These are phyloP conservation scores for Pseudogymnoascus sp. DNA, from an alignment of 2,329 filamentous ascomycete genomes.

Conservation along the genomic window DNA sequence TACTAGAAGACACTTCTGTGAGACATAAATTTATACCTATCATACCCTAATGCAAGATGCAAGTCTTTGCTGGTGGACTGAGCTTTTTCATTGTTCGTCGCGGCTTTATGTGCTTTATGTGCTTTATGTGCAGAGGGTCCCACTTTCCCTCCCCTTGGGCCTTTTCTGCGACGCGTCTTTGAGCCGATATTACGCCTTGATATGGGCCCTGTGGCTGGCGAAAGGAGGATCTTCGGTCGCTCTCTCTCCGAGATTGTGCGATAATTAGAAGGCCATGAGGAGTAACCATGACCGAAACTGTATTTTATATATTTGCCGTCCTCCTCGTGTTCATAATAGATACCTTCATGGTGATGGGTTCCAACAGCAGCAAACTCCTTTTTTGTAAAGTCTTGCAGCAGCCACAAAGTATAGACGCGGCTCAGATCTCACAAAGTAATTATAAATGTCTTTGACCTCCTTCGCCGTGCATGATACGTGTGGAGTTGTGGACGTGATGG, in stretches of 20 bases:
- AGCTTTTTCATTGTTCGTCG: not conserved
- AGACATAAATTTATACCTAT: not conserved
- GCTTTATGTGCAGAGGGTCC: not conserved
- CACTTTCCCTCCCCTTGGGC: not conserved
- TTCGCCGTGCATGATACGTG: not conserved
- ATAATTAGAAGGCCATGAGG: not conserved
- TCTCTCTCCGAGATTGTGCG: not conserved
- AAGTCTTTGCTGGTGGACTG: not conserved
- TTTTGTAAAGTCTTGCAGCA: not conserved
- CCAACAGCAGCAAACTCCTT: not conserved
- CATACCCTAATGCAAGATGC: slow-evolving; percentile 1
- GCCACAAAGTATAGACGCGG: not conserved
- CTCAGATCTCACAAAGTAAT: not conserved
- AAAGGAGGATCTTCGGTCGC: slow-evolving; percentile 1
- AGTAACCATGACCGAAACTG: not conserved
- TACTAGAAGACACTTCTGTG: slow-evolving; percentile 1
- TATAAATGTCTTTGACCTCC: slow-evolving; percentile 2
- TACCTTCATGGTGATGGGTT: not conserved
- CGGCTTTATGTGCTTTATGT: not conserved
- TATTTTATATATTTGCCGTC: not conserved
- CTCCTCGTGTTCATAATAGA: not conserved
- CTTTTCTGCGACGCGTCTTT: slow-evolving; percentile 4
- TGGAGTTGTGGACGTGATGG: not conserved
- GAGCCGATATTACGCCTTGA: not conserved
- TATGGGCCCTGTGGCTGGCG: not conserved